Evolutionary conservation across 352 stramenopile genomes (phyloP), one percentile per base, ranked within the genome.

Genomic region (Pythium periplocum): DNA sequence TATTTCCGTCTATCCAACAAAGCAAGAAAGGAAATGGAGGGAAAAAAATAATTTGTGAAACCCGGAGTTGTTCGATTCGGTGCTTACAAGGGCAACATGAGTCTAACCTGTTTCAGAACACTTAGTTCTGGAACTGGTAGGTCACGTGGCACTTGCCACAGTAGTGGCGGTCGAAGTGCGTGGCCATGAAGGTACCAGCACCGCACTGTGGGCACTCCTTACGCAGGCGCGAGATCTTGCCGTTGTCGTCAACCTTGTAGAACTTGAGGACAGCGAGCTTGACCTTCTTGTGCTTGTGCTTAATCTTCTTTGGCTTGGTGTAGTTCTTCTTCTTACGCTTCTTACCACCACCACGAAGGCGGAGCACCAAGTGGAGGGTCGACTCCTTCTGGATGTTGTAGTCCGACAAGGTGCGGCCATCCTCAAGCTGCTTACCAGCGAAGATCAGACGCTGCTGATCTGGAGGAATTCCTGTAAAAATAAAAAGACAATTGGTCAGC

Each of bases 361-460:
- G 87, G 17, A 99, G 78, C 59, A 99, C 97, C 54, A 99, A 79
- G 78, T 99, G 95, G 4, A 99, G 78, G 9, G 96, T 99, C 40
- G 88, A 92, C 83, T 99, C 96, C 77, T 98, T 96, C 81, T 97
- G 88, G 75, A 97, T 97, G 81, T 97, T 97, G 86, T 97, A 97
- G 78, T 97, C 88, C 65, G 78, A 79, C 26, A 97, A 75, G 34
- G 91, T 98, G 66, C 93, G 85, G 62, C 90, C 90, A 64, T 98
- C 93, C 74, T 98, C 94, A 4, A 99, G 88, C 85, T 99, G 97
- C 93, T 99, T 99, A 78, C 97, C 97, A 55, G 97, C 97, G 75
- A 99, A 99, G 77, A 99, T 99, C 61, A 99, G 79, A 78, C 97
- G 93, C 86, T 99, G 96, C 83, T 99, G 97, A 96, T 99, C 97